phyloP scores from a whole-genome alignment of 345 rosid species.

The Aquilaria sinensis region DNA sequence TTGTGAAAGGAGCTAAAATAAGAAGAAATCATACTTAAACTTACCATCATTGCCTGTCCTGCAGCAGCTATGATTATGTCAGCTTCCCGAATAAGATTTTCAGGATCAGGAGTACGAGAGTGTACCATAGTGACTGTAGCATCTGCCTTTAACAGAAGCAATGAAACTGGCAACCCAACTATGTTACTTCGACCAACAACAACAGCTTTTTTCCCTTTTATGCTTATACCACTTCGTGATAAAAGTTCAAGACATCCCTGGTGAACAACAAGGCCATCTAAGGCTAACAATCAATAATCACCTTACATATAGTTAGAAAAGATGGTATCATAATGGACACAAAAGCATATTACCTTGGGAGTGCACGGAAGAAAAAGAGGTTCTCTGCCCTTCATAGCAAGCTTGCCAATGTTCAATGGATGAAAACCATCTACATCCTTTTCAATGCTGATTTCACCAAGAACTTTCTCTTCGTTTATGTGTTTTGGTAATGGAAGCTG shows the following conservation, averaged over 20 bases:
- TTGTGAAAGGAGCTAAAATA: no score
- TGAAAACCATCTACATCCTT: conserved; percentile 98
- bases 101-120: conserved; percentile 65
- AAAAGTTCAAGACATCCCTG: conserved; percentile 95
- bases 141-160: conserved; percentile 86
- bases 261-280: conserved; percentile 6
- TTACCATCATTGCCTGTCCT: conserved; percentile 88
- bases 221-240: conserved; percentile 54
- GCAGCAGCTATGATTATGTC: conserved; percentile 93
- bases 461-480: conserved; percentile 77
- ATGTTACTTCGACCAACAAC: conserved; percentile 95
- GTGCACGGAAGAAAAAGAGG: conserved; percentile 93
- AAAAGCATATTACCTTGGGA: conserved; percentile 57
- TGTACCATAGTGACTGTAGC: conserved; percentile 82
- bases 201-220: conserved; percentile 75
- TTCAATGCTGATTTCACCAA: conserved; percentile 64
- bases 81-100: conserved; percentile 62
- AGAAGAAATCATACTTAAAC: not conserved
- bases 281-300: not conserved
- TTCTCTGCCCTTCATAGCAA: conserved; percentile 97
- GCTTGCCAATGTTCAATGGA: conserved; percentile 90
- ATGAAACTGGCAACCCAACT: conserved; percentile 86
- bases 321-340: not conserved
- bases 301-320: not conserved
- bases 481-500: conserved; percentile 90